Evolutionary conservation across 495 filamentous ascomycete genomes (phyloP).

Genomic region (Xylaria curta): DNA sequence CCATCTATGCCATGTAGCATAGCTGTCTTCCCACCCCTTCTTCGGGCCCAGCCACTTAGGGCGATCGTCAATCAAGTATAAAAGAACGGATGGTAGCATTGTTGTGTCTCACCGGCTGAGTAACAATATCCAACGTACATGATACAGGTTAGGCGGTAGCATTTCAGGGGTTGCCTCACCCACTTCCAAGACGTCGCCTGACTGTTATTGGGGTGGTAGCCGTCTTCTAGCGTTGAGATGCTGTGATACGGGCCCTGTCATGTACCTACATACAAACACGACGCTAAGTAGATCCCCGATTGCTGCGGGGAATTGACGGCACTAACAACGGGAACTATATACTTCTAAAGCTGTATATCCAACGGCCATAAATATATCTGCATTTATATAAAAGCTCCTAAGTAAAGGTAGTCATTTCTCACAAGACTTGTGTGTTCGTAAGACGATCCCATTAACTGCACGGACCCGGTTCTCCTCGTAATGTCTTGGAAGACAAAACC

Average conservation of each 20-base stretch:
- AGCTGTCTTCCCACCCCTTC: neutral
- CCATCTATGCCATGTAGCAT: neutral
- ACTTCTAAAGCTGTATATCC: neutral
- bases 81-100: neutral
- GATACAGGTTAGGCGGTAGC: neutral
- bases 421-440: neutral
- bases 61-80: neutral
- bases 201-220: neutral
- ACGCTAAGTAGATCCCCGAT: neutral
- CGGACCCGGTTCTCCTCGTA: neutral
- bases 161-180: slow-evolving; percentile 5
- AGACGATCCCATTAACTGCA: neutral
- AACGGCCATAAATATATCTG: too few species aligned
- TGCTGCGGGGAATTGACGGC: neutral
- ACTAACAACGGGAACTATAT: neutral
- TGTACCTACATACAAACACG: neutral
- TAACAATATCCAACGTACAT: neutral
- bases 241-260: neutral
- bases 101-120: neutral
- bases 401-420: neutral
- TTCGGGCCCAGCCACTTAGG: neutral
- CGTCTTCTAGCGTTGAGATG: neutral
- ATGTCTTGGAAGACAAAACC: neutral
- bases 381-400: neutral
- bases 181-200: slow-evolving; percentile 5